Evolutionary conservation across 2,329 filamentous ascomycete genomes (phyloP), one percentile per base, ranked within the genome.

Genomic region (Xylaria polymorpha): DNA sequence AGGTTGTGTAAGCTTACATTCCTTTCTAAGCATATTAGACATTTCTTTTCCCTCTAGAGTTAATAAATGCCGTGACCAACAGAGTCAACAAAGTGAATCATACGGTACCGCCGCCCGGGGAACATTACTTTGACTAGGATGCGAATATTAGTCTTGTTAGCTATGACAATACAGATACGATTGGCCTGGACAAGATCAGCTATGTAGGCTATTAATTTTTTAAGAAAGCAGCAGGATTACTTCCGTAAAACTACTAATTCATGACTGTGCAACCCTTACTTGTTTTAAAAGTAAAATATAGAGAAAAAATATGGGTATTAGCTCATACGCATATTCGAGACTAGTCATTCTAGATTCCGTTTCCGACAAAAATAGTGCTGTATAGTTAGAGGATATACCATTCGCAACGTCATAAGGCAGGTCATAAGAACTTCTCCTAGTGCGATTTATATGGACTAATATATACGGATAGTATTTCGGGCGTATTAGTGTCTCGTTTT

Each of bases 1-100:
- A 51, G 48, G 48, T 15, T 32, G 25, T 25, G 48, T 51, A 51
- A 51, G 48, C 48, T 51, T 51, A 51, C 20, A 22, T 32, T 51
- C 48, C 48, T 32, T 57, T 57, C 51, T 57, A 9, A 7, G 20
- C 35, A 41, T 20, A 41, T 22, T 15, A 48, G 25, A 20, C 20
- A 18, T 48, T 50, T 43, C 48, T 48, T 44, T 20, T 39, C 37
- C 32, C 25, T 14, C 10, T n/a, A 32, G 6, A 32, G 22, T 39
- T 18, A 35, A 58, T 25, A 43, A 43, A 15, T 4, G 10, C 43
- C 15, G n/a, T 60, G 29, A 48, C 41, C 8, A 35, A 25, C 43
- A 32, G 3, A 25, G 7, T 29, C 29, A 15, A 41, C 14, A 37
- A 37, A 50, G 35, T 39, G 32, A 48, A 14, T 15, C 44, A 53